These are phyloP conservation scores for Glutinoglossum americanum DNA, from an alignment of 495 filamentous ascomycete genomes.

Conservation along the genomic window DNA sequence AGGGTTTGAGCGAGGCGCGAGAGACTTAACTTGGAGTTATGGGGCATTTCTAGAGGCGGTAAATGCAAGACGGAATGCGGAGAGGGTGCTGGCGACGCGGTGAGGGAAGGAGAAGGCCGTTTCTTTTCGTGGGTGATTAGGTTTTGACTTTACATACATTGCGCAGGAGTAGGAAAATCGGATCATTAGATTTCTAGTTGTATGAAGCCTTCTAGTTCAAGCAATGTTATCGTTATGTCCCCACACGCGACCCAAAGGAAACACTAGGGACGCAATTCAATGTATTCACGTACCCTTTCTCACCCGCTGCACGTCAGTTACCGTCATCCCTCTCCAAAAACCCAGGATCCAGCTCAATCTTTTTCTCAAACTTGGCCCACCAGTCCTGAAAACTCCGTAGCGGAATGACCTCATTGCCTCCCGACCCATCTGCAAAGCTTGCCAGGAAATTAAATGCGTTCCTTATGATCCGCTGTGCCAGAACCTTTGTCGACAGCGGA, in stretches of 20 bases:
- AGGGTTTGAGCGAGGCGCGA: conserved; percentile 32
- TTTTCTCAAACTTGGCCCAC: conserved; percentile 93
- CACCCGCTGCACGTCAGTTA: background rate
- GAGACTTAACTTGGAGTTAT: conserved; percentile 48
- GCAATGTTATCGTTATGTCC: background rate
- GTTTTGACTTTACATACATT: background rate
- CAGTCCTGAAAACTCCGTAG: conserved; percentile 83
- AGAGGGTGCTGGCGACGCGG: background rate
- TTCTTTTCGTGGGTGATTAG: background rate
- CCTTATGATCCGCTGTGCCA: conserved; percentile 83
- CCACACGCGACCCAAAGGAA: background rate
- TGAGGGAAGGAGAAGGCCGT: background rate
- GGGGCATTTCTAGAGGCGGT: conserved; percentile 28
- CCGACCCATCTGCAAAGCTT: conserved; percentile 38
- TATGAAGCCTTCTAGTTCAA: background rate
- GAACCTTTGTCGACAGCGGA: conserved; percentile 38
- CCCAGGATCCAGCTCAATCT: conserved; percentile 61
- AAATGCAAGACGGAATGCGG: background rate
- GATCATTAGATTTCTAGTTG: background rate
- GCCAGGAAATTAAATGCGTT: conserved; percentile 96
- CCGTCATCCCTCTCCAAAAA: conserved; percentile 68
- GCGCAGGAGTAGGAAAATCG: background rate
- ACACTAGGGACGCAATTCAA: background rate
- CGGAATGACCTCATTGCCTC: conserved; percentile 63
- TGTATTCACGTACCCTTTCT: background rate